Evolutionary conservation across 139 green algal species (phyloP).

Genomic region (Coelastrella sp.): DNA sequence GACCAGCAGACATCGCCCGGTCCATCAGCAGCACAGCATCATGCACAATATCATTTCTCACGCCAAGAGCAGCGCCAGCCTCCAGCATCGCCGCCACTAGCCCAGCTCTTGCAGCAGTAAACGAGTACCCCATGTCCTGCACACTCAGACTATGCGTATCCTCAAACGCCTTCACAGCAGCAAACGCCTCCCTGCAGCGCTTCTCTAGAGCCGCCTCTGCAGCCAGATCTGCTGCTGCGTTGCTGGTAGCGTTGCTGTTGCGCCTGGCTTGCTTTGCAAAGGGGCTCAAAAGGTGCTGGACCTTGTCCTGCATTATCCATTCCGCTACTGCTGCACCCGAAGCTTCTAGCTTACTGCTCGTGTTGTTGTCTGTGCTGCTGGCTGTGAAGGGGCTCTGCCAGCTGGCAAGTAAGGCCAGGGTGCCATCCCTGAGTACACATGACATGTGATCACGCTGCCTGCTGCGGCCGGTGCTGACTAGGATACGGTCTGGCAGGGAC

Average conservation of each 20-base stretch:
- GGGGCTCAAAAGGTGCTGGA: neutral
- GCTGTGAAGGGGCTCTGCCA: slow-evolving; percentile 25
- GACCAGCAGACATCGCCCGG: slow-evolving; percentile 49
- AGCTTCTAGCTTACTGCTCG: slow-evolving; percentile 67
- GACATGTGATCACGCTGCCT: slow-evolving; percentile 33
- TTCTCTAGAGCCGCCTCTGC: slow-evolving; percentile 56
- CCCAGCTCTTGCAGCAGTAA: slow-evolving; percentile 51
- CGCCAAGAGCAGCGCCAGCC: neutral
- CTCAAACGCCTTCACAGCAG: slow-evolving; percentile 74
- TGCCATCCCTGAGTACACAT: slow-evolving; percentile 6
- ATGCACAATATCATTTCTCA: slow-evolving; percentile 49
- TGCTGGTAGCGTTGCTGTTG: neutral
- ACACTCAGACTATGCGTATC: slow-evolving; percentile 69
- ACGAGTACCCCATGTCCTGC: slow-evolving; percentile 77
- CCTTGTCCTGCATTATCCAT: slow-evolving; percentile 66
- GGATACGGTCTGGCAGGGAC: neutral
- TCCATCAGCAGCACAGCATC: slow-evolving; percentile 78
- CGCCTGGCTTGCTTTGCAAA: neutral
- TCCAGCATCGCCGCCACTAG: slow-evolving; percentile 34
- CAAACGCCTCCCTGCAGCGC: slow-evolving; percentile 69
- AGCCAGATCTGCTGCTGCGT: slow-evolving; percentile 44
- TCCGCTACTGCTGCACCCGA: slow-evolving; percentile 56
- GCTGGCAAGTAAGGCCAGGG: slow-evolving; percentile 9
- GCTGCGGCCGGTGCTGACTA: slow-evolving; percentile 16
- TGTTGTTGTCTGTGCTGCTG: neutral